Base-by-base conservation (phyloP, 2,329 filamentous ascomycete species). In the Nemania diffusa region DNA sequence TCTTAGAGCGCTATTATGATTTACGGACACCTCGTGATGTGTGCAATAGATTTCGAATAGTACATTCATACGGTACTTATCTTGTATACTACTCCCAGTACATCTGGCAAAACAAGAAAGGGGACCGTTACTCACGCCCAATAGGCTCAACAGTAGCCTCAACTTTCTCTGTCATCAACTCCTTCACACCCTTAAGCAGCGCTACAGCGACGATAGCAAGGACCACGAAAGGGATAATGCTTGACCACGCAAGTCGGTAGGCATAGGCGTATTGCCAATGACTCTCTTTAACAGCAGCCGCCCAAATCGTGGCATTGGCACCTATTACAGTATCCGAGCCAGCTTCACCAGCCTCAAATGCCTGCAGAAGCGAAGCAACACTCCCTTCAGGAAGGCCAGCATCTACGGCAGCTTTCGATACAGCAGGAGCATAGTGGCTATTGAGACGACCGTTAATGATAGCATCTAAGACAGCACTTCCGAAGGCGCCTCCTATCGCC, bases 141-240 rank as follows among this genome's bases (percentile, higher is more conserved):
- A 77, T 71, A 37, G 73, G 78, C 73, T 86, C 84, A 7, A 86
- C 82, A 1, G 82, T 84, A 26, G 84, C 84, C 73, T 86, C 84
- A 3, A 86, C 81, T 74, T 84, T 81, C 69, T 86, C 84, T 17
- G 84, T 86, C 84, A 86, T 86, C 52, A 85, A 73, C 53, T 85
- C 82, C 67, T 80, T 81, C 0, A 86, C 84, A 0, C 82, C 82
- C 57, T 81, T 81, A 73, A 85, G 71, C 61, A 81, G 79, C 13
- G 75, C 77, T 5, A 86, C 79, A 0, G 81, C 78, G 1, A 82
- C 76, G 3, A 84, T 75, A 1, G 83, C 84, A 26, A 86, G 69
- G 3, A 85, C 82, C 1, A 85, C 81, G 72, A 87, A 86, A 0
- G 84, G 84, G 9, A 85, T 81, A 22, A 86, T 79, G 55, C 81